phyloP scores from a whole-genome alignment of 306 rosid species.

The Adenanthera pavonina region DNA sequence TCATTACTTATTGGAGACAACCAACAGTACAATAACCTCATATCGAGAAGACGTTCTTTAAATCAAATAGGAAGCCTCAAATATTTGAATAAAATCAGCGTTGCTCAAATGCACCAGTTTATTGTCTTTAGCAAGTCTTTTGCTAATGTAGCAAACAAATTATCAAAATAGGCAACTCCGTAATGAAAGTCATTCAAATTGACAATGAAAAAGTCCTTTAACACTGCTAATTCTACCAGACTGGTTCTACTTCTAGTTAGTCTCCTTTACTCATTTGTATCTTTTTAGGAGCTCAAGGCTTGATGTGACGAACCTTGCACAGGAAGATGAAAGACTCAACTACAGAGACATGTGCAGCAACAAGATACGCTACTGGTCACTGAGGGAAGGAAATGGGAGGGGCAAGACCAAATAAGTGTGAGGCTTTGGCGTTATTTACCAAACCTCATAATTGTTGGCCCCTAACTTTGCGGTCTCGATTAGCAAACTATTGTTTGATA shows the following conservation, averaged over 20 bases:
- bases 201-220: neutral
- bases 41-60: neutral
- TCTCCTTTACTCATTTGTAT: neutral
- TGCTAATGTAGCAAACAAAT: neutral
- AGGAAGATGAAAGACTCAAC: slow-evolving; percentile 16
- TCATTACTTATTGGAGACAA: neutral
- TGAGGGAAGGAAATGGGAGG: slow-evolving; percentile 31
- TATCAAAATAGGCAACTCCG: neutral
- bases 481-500: neutral
- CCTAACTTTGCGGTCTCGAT: slow-evolving; percentile 49
- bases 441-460: slow-evolving; percentile 41
- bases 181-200: neutral
- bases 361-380: slow-evolving; percentile 17
- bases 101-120: slow-evolving; percentile 2
- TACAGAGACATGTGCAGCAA: slow-evolving; percentile 26
- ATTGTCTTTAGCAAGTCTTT: neutral
- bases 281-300: neutral
- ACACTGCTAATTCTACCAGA: neutral
- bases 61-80: neutral
- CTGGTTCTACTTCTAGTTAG: neutral
- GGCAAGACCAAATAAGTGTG: slow-evolving; percentile 50
- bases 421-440: slow-evolving; percentile 56
- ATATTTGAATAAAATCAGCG: neutral
- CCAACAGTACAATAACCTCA: neutral
- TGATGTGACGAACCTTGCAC: slow-evolving; percentile 3